Percentiles rank a stretch among this genome's conserved stretches.
Evolutionary conservation across 2,329 filamentous ascomycete genomes (phyloP).

Genomic region (Dothidotthia symphoricarpi): DNA sequence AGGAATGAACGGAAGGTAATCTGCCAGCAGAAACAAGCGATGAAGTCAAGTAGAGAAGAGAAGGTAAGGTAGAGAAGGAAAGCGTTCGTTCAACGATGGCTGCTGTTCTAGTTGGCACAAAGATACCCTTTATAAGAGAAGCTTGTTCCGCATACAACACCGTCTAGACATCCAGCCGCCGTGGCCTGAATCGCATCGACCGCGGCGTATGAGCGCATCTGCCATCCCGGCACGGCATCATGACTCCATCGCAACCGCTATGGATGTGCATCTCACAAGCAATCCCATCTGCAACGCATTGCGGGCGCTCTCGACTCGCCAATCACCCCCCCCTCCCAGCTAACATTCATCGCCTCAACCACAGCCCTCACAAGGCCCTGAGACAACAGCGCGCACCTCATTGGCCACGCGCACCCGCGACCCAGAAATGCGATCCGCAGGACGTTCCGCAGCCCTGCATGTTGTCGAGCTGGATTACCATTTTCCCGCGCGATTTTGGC

Average conservation of each 20-base stretch:
- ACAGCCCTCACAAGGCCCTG: no score
- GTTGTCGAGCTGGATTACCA: not conserved
- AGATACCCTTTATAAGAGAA: constrained; percentile 31
- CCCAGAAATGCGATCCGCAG: constrained; percentile 12
- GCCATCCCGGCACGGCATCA: constrained; percentile 10
- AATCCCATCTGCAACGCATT: not conserved
- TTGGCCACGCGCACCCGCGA: constrained; percentile 5
- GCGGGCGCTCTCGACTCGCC: constrained; percentile 3
- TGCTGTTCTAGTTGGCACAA: constrained; percentile 18
- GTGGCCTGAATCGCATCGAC: constrained; percentile 24
- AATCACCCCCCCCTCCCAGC: no score
- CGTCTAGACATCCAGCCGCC: no score
- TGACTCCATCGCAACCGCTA: no score
- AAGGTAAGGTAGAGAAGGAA: constrained; percentile 36
- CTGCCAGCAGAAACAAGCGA: constrained; percentile 34
- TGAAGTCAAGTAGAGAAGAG: constrained; percentile 28
- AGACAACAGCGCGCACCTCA: constrained; percentile 1
- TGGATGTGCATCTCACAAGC: no score
- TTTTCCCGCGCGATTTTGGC: constrained; percentile 10
- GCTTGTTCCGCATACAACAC: no score
- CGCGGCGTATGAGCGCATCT: constrained; percentile 10
- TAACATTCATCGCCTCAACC: no score
- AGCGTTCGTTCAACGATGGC: constrained; percentile 37
- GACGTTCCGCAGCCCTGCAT: constrained; percentile 1
- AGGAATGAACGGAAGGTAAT: constrained; percentile 20